phyloP scores from a whole-genome alignment of 164 flowering plant genomes.

The Stephania japonica region DNA sequence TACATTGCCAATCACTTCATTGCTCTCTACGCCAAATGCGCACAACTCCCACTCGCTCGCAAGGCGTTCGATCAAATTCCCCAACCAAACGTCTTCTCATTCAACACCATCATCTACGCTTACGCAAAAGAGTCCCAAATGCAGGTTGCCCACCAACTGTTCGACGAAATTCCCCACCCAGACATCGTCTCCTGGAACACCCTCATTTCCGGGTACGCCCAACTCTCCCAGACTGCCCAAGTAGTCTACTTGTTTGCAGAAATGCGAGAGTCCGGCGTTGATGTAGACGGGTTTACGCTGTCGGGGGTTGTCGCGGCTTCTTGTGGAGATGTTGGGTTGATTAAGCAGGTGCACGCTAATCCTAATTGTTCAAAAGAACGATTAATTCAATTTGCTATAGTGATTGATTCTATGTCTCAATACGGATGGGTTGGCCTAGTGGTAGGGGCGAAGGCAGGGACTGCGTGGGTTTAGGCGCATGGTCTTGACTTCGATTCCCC shows the following conservation, averaged over 20 bases:
- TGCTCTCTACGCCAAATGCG: slow-evolving; percentile 72
- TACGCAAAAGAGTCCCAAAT: slow-evolving; percentile 52
- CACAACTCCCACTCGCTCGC: slow-evolving; percentile 47
- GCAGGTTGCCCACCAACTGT: slow-evolving; percentile 51
- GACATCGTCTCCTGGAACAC: slow-evolving; percentile 81
- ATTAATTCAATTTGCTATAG: too few species aligned
- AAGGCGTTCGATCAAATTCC: slow-evolving; percentile 40
- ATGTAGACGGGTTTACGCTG: slow-evolving; percentile 66
- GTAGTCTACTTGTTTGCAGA: slow-evolving; percentile 38
- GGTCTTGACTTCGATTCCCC: too few species aligned
- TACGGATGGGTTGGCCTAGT: too few species aligned
- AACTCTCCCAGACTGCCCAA: slow-evolving; percentile 28
- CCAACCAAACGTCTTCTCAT: slow-evolving; percentile 67
- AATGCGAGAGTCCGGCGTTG: slow-evolving; percentile 44
- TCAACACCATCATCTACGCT: slow-evolving; percentile 59
- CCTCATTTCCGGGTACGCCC: slow-evolving; percentile 66
- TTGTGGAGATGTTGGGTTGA: slow-evolving; percentile 28
- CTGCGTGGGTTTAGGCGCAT: too few species aligned
- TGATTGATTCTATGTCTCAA: too few species aligned
- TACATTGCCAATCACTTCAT: slow-evolving; percentile 83
- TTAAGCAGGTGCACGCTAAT: slow-evolving; percentile 53
- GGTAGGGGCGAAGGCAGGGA: too few species aligned
- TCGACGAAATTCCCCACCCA: slow-evolving; percentile 65
- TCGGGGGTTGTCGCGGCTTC: slow-evolving; percentile 55
- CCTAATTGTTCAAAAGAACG: too few species aligned